Conservation (phyloP, 495 filamentous ascomycete genomes). For the Aspergillus bridgeri region DNA sequence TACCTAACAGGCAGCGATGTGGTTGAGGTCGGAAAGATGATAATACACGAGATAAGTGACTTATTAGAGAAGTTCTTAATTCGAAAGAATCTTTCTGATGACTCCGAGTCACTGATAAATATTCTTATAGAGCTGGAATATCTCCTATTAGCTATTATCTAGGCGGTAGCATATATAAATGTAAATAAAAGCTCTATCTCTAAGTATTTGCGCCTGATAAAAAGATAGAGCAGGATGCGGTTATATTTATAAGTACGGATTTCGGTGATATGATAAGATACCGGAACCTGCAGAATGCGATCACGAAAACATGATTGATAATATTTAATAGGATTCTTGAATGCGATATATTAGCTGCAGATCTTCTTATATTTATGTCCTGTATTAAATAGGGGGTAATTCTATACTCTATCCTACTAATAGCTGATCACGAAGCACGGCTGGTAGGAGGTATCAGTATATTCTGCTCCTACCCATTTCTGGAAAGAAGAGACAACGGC, state of each 20-base stretch:
- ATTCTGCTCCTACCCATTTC: slow-evolving; percentile 27
- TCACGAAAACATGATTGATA: slow-evolving; percentile 50
- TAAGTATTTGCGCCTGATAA: slow-evolving; percentile 38
- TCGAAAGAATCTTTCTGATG: neutral
- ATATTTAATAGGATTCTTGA: slow-evolving; percentile 46
- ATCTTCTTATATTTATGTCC: slow-evolving; percentile 41
- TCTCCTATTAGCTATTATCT: slow-evolving; percentile 32
- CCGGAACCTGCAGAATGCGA: slow-evolving; percentile 36
- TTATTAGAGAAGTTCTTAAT: neutral
- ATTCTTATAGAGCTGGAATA: slow-evolving; percentile 23
- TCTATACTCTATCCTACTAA: slow-evolving; percentile 22
- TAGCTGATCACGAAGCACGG: slow-evolving; percentile 12
- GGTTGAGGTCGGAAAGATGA: slow-evolving; percentile 15
- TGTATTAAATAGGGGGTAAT: slow-evolving; percentile 40
- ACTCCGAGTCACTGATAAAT: slow-evolving; percentile 9
- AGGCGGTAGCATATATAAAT: slow-evolving; percentile 36
- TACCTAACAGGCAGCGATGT: slow-evolving; percentile 18
- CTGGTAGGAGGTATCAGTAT: slow-evolving; percentile 25
- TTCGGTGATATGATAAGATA: slow-evolving; percentile 43
- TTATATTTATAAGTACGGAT: slow-evolving; percentile 38
- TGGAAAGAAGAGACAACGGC: slow-evolving; percentile 14
- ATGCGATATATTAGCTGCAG: slow-evolving; percentile 30
- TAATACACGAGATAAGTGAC: neutral
- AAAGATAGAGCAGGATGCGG: slow-evolving; percentile 32
- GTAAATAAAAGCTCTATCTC: slow-evolving; percentile 28